Percentiles rank a stretch among this genome's conserved stretches.
phyloP scores from a whole-genome alignment of 2,329 filamentous ascomycete genomes.

The Apiospora sp. region DNA sequence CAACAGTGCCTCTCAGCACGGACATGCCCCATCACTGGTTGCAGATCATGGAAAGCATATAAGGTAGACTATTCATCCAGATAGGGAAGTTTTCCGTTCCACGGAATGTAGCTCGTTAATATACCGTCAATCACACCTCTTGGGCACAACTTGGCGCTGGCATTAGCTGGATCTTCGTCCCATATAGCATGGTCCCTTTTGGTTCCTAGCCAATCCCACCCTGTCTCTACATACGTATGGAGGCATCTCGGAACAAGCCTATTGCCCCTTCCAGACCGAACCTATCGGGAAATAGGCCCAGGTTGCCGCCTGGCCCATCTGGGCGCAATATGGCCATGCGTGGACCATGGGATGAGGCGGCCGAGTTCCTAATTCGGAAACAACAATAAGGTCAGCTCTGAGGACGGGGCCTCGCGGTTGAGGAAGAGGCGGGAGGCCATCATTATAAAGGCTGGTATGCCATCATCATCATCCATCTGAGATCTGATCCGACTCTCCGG shows the following conservation, averaged over 20 bases:
- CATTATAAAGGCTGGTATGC: background rate
- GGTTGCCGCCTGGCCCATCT: constrained; percentile 12
- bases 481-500: constrained; percentile 4
- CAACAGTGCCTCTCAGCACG: background rate
- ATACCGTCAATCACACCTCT: constrained; percentile 11
- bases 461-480: constrained; percentile 7
- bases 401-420: background rate
- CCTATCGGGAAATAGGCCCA: constrained; percentile 20
- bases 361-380: constrained; percentile 22
- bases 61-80: background rate
- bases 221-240: background rate
- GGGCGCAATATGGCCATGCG: background rate
- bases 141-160: background rate
- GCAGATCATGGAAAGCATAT: background rate
- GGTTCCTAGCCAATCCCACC: background rate
- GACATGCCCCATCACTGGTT: background rate
- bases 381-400: background rate
- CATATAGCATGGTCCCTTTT: background rate
- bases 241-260: constrained; percentile 12
- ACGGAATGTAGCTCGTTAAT: constrained; percentile 5
- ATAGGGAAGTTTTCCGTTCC: background rate
- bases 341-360: constrained; percentile 9
- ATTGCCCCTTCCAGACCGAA: background rate
- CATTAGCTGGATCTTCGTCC: background rate
- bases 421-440: too few relatives aligned